Evolutionary conservation across 2,329 filamentous ascomycete genomes (phyloP).

Genomic region (Cercospora canescens): DNA sequence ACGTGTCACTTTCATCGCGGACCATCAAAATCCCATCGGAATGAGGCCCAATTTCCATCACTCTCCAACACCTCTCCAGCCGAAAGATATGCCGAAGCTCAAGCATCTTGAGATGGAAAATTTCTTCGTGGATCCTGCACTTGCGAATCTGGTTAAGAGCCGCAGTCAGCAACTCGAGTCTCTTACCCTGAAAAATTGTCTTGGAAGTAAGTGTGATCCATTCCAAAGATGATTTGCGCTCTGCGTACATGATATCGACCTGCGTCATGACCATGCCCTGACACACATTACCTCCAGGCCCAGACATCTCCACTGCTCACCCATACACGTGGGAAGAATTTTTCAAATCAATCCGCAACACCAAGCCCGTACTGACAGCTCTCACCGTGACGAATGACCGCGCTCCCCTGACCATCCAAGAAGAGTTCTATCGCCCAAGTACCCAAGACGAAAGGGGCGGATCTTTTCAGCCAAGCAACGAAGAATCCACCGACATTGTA

Average conservation of each 20-base stretch:
- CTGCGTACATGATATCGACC: not conserved
- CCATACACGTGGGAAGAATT: not conserved
- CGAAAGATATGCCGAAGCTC: constrained; percentile 1
- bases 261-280: not conserved
- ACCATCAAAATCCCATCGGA: not conserved
- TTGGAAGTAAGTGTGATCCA: not conserved
- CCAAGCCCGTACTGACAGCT: not conserved
- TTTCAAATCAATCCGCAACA: not conserved
- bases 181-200: not conserved
- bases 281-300: not conserved
- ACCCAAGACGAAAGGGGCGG: not conserved
- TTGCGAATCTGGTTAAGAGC: not conserved
- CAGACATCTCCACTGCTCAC: not conserved
- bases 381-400: not conserved
- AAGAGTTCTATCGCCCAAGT: not conserved
- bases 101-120: constrained; percentile 2
- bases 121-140: constrained; percentile 8
- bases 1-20: not conserved
- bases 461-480: not conserved
- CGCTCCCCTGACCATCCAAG: not conserved
- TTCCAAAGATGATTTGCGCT: not conserved
- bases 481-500: not conserved
- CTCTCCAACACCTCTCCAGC: not conserved
- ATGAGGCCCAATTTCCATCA: not conserved
- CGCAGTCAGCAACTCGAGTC: not conserved